Evolutionary conservation across 139 green algal genomes (phyloP).

Genomic region (Micromonas pusilla): DNA sequence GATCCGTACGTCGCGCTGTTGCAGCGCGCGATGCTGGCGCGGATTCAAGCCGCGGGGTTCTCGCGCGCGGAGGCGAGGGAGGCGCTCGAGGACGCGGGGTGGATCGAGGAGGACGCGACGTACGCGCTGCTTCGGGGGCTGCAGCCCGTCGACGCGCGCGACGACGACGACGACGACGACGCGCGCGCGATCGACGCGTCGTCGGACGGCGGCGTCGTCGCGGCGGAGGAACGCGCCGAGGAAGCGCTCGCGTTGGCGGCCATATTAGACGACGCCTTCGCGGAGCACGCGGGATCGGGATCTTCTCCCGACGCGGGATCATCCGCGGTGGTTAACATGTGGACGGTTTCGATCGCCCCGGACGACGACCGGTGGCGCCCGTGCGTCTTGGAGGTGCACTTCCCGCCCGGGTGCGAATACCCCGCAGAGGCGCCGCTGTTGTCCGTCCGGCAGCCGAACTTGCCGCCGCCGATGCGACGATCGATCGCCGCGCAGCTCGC

Average conservation of each 20-base stretch:
- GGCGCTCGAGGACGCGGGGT: neutral
- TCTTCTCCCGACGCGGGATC: neutral
- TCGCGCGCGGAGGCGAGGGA: neutral
- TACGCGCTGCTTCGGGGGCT: neutral
- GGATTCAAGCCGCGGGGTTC: neutral
- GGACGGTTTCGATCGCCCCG: neutral
- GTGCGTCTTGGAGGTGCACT: conserved; percentile 13
- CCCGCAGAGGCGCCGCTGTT: neutral
- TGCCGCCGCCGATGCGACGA: neutral
- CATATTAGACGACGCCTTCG: conserved; percentile 6
- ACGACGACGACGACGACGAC: neutral
- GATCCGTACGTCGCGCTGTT: conserved; percentile 4
- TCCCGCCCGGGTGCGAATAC: neutral
- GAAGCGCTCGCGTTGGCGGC: conserved; percentile 6
- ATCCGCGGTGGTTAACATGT: neutral
- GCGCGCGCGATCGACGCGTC: neutral
- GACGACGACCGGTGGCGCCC: neutral
- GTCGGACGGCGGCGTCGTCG: too few relatives aligned
- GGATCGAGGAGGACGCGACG: conserved; percentile 19
- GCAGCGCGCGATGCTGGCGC: conserved; percentile 8
- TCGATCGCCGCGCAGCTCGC: neutral
- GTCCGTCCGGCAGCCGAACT: neutral
- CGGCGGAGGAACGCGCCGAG: neutral
- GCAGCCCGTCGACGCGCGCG: neutral
- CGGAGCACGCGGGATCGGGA: neutral